These are phyloP conservation scores for Talaromyces atroroseus DNA, from an alignment of 2,329 filamentous ascomycete genomes.

Conservation along the genomic window DNA sequence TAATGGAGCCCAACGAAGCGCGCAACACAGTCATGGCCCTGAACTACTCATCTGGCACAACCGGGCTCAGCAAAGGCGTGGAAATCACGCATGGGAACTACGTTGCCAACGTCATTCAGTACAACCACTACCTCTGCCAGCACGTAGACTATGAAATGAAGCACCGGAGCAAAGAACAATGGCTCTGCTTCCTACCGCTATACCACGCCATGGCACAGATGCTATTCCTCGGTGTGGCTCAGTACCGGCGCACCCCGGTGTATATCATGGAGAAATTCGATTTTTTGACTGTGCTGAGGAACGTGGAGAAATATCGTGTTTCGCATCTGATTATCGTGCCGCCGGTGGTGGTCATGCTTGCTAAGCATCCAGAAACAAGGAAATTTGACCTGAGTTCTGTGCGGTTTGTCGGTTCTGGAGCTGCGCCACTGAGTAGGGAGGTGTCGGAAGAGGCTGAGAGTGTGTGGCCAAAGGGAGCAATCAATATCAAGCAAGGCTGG, in stretches of 20 bases:
- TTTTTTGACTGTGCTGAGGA: conserved; percentile 64
- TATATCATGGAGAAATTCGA: conserved; percentile 78
- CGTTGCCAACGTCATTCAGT: conserved; percentile 63
- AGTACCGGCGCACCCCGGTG: conserved; percentile 55
- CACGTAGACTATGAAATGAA: conserved; percentile 47
- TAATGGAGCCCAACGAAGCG: conserved; percentile 22
- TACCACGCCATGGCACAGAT: conserved; percentile 72
- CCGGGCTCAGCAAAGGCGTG: conserved; percentile 78
- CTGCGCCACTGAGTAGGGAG: conserved; percentile 57
- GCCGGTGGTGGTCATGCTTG: conserved; percentile 66
- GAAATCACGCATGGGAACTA: conserved; percentile 74
- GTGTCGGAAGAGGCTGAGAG: conserved; percentile 54
- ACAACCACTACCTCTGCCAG: conserved; percentile 44
- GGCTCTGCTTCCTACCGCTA: conserved; percentile 68
- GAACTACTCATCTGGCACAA: conserved; percentile 72
- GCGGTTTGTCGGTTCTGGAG: conserved; percentile 56
- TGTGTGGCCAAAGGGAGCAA: conserved; percentile 46
- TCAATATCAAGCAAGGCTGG: conserved; percentile 67
- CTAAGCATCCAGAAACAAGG: conserved; percentile 62
- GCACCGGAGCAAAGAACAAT: conserved; percentile 34
- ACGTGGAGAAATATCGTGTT: conserved; percentile 63
- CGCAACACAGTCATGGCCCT: conserved; percentile 54
- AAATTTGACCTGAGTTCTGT: conserved; percentile 66
- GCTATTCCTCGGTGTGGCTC: conserved; percentile 54
- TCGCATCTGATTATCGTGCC: conserved; percentile 64